These are phyloP conservation scores for Borovskyia barvae DNA, from an alignment of 208 protist genomes.

Conservation along the genomic window DNA sequence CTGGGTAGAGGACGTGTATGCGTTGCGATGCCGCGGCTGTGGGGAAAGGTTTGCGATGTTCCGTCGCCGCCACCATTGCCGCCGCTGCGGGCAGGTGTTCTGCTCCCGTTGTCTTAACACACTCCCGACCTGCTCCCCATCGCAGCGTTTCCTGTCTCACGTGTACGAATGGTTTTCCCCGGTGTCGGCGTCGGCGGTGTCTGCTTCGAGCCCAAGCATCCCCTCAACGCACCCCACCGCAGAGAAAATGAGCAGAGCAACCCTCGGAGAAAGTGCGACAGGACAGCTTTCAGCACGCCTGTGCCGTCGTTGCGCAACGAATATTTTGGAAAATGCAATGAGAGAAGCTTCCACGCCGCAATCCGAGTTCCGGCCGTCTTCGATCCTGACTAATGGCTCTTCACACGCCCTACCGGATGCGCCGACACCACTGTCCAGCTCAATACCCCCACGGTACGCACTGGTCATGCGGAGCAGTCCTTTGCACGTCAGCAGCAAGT, in stretches of 20 bases:
- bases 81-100: conserved; percentile 81
- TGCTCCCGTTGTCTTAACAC: conserved; percentile 63
- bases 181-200: not conserved
- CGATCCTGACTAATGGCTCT: not conserved
- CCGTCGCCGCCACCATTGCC: conserved; percentile 76
- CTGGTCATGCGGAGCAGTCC: no score
- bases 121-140: not conserved
- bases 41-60: conserved; percentile 57
- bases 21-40: conserved; percentile 58
- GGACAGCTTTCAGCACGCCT: conserved; percentile 20
- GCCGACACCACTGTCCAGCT: not conserved
- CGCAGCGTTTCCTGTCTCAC: conserved; percentile 12
- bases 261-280: no score
- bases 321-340: conserved; percentile 15
- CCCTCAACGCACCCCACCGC: no score
- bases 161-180: conserved; percentile 21
- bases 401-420: not conserved
- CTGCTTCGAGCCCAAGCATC: no score
- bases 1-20: conserved; percentile 82
- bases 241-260: no score
- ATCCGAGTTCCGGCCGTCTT: conserved; percentile 12
- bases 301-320: conserved; percentile 37
- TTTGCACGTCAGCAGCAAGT: no score
- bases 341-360: conserved; percentile 9
- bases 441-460: not conserved